A percentile compares a stretch with the other conserved stretches of the same genome.
phyloP scores from a whole-genome alignment of 1,139 yeast genomes.

The Yamadazyma spencermartinsiae region DNA sequence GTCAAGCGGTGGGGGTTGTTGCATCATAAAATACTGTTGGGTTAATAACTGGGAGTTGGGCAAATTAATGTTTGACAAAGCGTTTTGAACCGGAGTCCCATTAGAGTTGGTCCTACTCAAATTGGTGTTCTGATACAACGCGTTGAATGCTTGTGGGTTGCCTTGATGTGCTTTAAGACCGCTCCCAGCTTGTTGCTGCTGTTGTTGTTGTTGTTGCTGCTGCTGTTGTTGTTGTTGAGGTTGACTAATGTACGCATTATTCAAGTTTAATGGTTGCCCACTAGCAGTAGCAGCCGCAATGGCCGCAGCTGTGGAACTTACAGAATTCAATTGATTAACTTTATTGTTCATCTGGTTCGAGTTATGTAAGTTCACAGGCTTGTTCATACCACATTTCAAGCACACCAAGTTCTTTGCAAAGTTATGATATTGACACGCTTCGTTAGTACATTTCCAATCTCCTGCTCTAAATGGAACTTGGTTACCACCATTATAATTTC shows the following conservation, averaged over 20 bases:
- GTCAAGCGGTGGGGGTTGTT: not conserved
- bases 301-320: conserved; percentile 51
- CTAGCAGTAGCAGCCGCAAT: conserved; percentile 57
- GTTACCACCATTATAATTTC: conserved; percentile 6
- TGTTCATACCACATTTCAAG: conserved; percentile 82
- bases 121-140: conserved; percentile 4
- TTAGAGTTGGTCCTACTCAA: conserved; percentile 15
- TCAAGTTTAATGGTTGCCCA: conserved; percentile 46
- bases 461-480: conserved; percentile 91
- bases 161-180: conserved; percentile 10
- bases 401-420: conserved; percentile 90
- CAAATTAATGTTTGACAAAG: not conserved
- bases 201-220: conserved; percentile 3
- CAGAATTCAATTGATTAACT: conserved; percentile 28
- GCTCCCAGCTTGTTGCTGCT: conserved; percentile 5
- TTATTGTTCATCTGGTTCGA: conserved; percentile 12
- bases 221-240: conserved; percentile 27
- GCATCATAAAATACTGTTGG: conserved; percentile 10
- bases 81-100: conserved; percentile 6
- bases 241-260: conserved; percentile 25
- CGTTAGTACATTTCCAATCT: conserved; percentile 89
- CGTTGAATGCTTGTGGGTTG: not conserved
- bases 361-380: conserved; percentile 45
- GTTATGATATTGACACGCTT: conserved; percentile 82
- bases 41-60: conserved; percentile 3